Evolutionary conservation across 805 yeast species (phyloP), one percentile per base, ranked within the genome.

Genomic region (Metschnikowia continentalis): DNA sequence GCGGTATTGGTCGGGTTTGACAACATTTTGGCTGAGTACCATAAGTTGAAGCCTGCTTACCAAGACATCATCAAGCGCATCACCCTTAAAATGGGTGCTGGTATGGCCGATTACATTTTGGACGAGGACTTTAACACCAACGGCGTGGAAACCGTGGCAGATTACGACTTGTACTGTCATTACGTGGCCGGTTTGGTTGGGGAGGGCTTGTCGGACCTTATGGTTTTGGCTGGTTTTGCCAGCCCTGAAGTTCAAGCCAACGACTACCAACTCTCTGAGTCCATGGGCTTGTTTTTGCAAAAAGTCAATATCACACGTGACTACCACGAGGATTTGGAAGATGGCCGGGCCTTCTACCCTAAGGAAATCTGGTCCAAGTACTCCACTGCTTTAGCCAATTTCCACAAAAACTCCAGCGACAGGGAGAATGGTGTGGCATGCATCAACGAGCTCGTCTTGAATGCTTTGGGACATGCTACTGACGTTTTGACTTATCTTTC

Each of bases 161-260:
- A 90, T 64, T 94, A 87, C 66, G 91, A 94, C 65, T 75, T 86
- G 54, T 94, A 94, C 74, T 94, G 99, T 70, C 91, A 91, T 70
- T 89, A 91, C 63, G 99, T 94, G 52, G 99, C 99, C 1, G 99
- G 99, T 2, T 76, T 94, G 48, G 98, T 94, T 38, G 99, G 99
- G 51, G 97, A 90, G 64, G 99, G 99, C 2, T 76, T 90, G 59
- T 90, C 98, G 10, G 80, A 86, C 55, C 75, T 94, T 68, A 81
- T 90, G 61, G 85, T 88, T 17, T 76, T 82, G 40, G 96, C 97
- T 26, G 66, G 75, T 14, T 90, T 88, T 63, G 87, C 88, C 37
- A 80, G 82, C 50, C 65, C 73, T 0, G 61, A 59, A 22, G 74
- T 75, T 23, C 68, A 83, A 41, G 64, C 71, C 37, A 78, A 82